A percentile compares a stretch with the other conserved stretches of the same genome.
Evolutionary conservation across 345 rosid species (phyloP).

Genomic region (Hibiscus trionum): DNA sequence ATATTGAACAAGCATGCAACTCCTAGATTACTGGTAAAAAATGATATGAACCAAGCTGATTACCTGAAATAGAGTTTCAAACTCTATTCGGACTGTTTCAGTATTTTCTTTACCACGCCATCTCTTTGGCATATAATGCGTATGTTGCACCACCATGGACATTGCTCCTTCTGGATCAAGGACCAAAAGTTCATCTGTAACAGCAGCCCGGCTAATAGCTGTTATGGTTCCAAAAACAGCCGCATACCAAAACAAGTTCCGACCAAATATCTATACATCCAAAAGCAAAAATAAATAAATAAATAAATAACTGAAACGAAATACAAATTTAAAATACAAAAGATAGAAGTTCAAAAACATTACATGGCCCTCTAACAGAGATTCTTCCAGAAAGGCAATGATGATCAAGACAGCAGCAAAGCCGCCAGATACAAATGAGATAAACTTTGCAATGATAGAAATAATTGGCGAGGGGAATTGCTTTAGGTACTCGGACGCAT

Average conservation of each 20-base stretch:
- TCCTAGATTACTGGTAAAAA: neutral
- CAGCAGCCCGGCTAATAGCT: constrained; percentile 92
- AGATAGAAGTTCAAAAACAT: constrained; percentile 16
- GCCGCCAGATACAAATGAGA: constrained; percentile 95
- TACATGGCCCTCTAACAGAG: constrained; percentile 98
- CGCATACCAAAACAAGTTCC: constrained; percentile 95
- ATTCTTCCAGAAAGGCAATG: constrained; percentile 97
- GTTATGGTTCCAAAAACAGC: constrained; percentile 98
- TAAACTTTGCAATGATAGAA: constrained; percentile 82
- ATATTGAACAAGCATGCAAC: neutral
- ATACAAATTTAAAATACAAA: neutral
- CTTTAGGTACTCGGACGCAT: constrained; percentile 80
- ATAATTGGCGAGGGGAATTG: constrained; percentile 93
- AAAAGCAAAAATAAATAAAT: neutral
- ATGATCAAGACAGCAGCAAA: constrained; percentile 92
- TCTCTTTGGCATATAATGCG: constrained; percentile 95
- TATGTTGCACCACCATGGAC: constrained; percentile 82
- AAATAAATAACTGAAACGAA: constrained; percentile 4
- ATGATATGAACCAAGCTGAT: neutral
- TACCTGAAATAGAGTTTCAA: constrained; percentile 97
- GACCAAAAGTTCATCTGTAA: constrained; percentile 76
- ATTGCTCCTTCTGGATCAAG: constrained; percentile 89
- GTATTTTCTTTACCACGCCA: constrained; percentile 92
- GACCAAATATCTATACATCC: constrained; percentile 83
- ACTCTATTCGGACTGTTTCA: constrained; percentile 65